Evolutionary conservation across 1,139 yeast species (phyloP).

Genomic region (Nakaseomyces glabratus): DNA sequence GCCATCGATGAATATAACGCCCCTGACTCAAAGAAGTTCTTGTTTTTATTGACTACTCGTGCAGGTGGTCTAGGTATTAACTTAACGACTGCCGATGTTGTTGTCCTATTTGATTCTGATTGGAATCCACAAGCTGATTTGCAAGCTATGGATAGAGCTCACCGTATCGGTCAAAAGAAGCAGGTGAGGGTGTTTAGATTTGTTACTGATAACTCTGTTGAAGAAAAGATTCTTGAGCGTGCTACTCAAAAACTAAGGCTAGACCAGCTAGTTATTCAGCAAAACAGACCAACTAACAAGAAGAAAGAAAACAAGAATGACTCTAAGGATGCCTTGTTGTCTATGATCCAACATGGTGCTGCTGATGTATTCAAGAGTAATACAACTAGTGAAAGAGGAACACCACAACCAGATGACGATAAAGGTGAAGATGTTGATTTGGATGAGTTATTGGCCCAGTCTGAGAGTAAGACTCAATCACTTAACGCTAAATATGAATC

Average conservation of each 20-base stretch:
- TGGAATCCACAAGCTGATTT: constrained; percentile 99
- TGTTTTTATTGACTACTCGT: constrained; percentile 83
- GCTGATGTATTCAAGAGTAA: constrained; percentile 61
- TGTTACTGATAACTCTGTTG: constrained; percentile 93
- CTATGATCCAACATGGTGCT: constrained; percentile 97
- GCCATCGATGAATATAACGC: constrained; percentile 89
- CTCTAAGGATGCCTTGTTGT: constrained; percentile 74
- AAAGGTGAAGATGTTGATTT: constrained; percentile 53
- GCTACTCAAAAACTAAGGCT: constrained; percentile 90
- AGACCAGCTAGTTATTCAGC: constrained; percentile 94
- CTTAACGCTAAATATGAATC: constrained; percentile 73
- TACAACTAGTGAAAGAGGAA: constrained; percentile 18
- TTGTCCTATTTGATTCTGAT: constrained; percentile 84
- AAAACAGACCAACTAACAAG: constrained; percentile 54
- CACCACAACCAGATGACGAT: constrained; percentile 31
- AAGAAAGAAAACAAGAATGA: constrained; percentile 43
- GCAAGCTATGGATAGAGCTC: constrained; percentile 99
- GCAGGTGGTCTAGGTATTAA: constrained; percentile 99
- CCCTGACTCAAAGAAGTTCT: constrained; percentile 73
- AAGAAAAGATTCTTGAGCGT: constrained; percentile 89
- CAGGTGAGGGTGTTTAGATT: constrained; percentile 88
- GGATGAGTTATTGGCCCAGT: constrained; percentile 66
- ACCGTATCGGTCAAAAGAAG: constrained; percentile 94
- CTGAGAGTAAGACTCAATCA: constrained; percentile 71
- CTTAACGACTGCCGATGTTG: constrained; percentile 86